These are phyloP conservation scores for Populus davidiana DNA, from an alignment of 345 rosid genomes.

Conservation along the genomic window DNA sequence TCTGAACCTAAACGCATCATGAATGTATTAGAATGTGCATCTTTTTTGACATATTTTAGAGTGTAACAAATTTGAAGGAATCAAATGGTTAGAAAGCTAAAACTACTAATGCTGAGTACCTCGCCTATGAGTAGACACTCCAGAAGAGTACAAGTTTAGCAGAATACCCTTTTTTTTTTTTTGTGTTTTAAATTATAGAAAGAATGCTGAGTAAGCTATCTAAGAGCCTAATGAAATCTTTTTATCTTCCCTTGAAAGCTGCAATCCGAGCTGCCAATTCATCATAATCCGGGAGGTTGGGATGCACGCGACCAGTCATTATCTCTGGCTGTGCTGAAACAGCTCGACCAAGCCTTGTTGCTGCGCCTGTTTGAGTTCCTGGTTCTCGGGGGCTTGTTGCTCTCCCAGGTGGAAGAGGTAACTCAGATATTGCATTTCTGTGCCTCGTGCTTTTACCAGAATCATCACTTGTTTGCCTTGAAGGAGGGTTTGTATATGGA, in stretches of 20 bases:
- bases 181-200: background rate
- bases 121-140: background rate
- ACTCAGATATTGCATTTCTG: conserved; percentile 26
- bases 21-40: background rate
- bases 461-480: conserved; percentile 13
- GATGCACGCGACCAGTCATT: conserved; percentile 41
- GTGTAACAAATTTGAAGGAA: background rate
- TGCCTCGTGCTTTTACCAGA: background rate
- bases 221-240: background rate
- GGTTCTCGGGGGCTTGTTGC: conserved; percentile 13
- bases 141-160: background rate
- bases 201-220: background rate
- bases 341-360: conserved; percentile 29
- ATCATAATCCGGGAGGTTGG: conserved; percentile 56
- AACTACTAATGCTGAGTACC: background rate
- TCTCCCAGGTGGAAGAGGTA: conserved; percentile 24
- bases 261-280: conserved; percentile 48
- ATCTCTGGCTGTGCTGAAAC: conserved; percentile 33
- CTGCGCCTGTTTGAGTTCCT: background rate
- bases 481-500: conserved; percentile 16
- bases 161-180: too few relatives aligned
- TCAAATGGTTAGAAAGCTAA: background rate
- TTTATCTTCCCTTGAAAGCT: conserved; percentile 30
- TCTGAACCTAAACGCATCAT: background rate
- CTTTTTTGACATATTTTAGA: background rate